Base-by-base conservation (phyloP, 2,329 filamentous ascomycete genomes). In the Didymella sp. region DNA sequence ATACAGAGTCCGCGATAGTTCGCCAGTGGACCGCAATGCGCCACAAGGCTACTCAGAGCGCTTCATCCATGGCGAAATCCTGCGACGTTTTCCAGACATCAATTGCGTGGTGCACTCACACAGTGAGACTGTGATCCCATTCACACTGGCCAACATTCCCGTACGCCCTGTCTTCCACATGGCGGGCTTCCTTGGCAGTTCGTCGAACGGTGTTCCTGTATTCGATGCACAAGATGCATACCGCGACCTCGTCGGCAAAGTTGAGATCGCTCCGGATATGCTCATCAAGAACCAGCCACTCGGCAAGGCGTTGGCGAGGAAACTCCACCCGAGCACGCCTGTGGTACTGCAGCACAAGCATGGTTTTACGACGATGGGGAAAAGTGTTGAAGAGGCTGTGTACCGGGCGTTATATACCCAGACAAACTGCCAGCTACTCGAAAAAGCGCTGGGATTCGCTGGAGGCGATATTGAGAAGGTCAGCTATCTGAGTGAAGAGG, bases 1-100 rank as follows among this genome's bases (percentile, higher is more conserved):
- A 41, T 84, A 84, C 62, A 59, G 72, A 27, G 70, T 84, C 19
- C 56, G 64, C 0, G 78, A 81, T 56, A 78, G 75, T 11, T 66
- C 70, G 13, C 76, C 81, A 0, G 76, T 82, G 2, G 70, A 80
- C 35, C 61, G 75, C 0, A 65, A 69, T 31, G 71, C 77, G 0
- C 70, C 73, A 0, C 73, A 75, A 43, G 69, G 68, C 28, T 80
- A 78, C 61, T 68, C 63, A 7, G 79, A 81, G 61, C 73, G 78
- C 31, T 79, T 70, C 67, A 80, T 80, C 58, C 79, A 81, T 63
- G 66, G 70, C 37, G 72, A 74, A 38, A 70, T 79, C 11, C 75
- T 76, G 44, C 72, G 73, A 41, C 65, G 64, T 27, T 80, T 76
- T 45, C 71, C 71, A 7, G 66, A 69, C 13, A 75, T 78, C 9